Conservation (phyloP, 768 basidiomycete genomes). For the Podaxis mareebaensis region DNA sequence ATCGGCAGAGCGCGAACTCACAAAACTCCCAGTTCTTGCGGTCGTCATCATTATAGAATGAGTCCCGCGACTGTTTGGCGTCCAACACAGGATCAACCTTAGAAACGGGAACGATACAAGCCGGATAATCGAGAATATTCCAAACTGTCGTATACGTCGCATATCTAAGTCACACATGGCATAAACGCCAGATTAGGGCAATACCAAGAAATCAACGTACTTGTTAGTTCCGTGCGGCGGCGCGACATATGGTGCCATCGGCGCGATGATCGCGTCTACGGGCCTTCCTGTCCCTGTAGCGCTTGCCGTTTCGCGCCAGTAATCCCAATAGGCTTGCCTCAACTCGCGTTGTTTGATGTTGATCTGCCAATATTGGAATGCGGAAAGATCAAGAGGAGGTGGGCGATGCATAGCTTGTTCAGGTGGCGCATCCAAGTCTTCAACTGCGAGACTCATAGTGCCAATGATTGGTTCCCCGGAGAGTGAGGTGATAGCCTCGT, state of each 20-base stretch:
- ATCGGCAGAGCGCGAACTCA: conserved; percentile 31
- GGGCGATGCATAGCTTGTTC: conserved; percentile 27
- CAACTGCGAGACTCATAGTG: conserved; percentile 42
- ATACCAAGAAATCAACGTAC: conserved; percentile 30
- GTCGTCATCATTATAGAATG: conserved; percentile 53
- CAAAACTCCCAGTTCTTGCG: conserved; percentile 51
- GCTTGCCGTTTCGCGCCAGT: conserved; percentile 56
- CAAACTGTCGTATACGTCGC: conserved; percentile 61
- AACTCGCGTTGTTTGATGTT: conserved; percentile 52
- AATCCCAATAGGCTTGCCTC: conserved; percentile 57
- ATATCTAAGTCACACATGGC: conserved; percentile 30
- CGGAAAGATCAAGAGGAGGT: conserved; percentile 33
- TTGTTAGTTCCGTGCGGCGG: conserved; percentile 60
- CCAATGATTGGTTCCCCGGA: conserved; percentile 57
- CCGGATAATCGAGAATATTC: conserved; percentile 69
- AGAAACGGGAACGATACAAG: conserved; percentile 64
- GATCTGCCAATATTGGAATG: conserved; percentile 69
- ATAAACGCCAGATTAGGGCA: conserved; percentile 5
- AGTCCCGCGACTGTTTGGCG: conserved; percentile 38
- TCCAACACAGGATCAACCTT: conserved; percentile 58
- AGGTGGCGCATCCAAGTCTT: conserved; percentile 16
- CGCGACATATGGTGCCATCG: conserved; percentile 60
- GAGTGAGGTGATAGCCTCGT: conserved; percentile 30
- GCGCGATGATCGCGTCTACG: conserved; percentile 73
- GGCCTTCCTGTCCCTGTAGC: conserved; percentile 69